Evolutionary conservation across 2,329 filamentous ascomycete genomes (phyloP).

Genomic region (Alternaria arbusti): DNA sequence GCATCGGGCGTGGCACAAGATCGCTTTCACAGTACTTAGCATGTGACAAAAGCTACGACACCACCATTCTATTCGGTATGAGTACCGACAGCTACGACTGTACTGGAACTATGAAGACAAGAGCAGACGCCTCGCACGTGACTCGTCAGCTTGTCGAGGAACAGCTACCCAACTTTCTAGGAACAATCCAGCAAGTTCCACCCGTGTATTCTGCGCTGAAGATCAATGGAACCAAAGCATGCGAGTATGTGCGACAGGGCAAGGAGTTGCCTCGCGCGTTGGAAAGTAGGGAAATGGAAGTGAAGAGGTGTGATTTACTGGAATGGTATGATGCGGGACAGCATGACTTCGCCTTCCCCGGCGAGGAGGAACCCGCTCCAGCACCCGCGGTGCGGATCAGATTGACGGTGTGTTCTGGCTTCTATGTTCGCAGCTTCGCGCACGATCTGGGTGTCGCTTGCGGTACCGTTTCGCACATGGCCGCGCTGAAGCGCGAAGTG

Average conservation of each 20-base stretch:
- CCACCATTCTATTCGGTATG: constrained; percentile 35
- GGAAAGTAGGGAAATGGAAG: constrained; percentile 35
- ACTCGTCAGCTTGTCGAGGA: constrained; percentile 24
- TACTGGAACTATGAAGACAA: constrained; percentile 24
- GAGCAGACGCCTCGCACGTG: constrained; percentile 22
- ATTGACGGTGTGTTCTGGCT: constrained; percentile 37
- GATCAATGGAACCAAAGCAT: constrained; percentile 38
- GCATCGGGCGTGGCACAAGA: constrained; percentile 40
- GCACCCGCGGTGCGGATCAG: constrained; percentile 29
- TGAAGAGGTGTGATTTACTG: constrained; percentile 36
- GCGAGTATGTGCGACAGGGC: constrained; percentile 35
- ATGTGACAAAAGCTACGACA: constrained; percentile 40
- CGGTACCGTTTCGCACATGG: constrained; percentile 32
- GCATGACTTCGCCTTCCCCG: constrained; percentile 23
- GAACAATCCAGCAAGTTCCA: constrained; percentile 32
- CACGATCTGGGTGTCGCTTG: constrained; percentile 39
- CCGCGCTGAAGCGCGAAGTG: constrained; percentile 27
- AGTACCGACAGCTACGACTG: constrained; percentile 41
- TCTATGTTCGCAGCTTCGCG: constrained; percentile 44
- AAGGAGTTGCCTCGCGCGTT: constrained; percentile 32
- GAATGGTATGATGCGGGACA: constrained; percentile 30
- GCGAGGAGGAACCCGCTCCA: constrained; percentile 9
- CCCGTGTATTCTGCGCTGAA: constrained; percentile 41
- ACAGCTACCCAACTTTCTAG: constrained; percentile 26
- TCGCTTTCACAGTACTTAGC: constrained; percentile 32